Percentiles rank a stretch among this genome's conserved stretches.
Evolutionary conservation across 2,329 filamentous ascomycete genomes (phyloP).

Genomic region (Aspergillus persii): DNA sequence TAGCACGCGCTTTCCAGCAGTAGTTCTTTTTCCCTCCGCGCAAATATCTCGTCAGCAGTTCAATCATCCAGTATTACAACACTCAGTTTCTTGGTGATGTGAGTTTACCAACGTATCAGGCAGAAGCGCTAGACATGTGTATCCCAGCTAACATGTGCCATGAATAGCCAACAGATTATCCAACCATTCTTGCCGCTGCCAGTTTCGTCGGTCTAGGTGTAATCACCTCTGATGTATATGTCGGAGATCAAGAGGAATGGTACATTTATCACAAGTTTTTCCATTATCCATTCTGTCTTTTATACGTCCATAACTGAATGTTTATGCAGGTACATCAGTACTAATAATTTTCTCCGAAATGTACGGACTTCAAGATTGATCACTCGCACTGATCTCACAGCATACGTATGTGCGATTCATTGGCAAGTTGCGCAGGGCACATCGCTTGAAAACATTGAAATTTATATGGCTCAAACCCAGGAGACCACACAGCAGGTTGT

Average conservation of each 20-base stretch:
- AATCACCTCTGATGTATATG: conserved; percentile 22
- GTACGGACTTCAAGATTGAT: conserved; percentile 25
- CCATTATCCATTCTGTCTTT: too few relatives aligned
- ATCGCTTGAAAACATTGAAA: conserved; percentile 69
- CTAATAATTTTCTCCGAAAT: conserved; percentile 20
- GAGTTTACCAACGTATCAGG: too few relatives aligned
- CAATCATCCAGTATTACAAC: conserved; percentile 25
- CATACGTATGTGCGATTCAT: conserved; percentile 55
- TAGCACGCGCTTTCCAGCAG: too few relatives aligned
- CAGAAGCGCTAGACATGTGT: too few relatives aligned
- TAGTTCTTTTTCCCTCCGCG: conserved; percentile 77
- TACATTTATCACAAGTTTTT: conserved; percentile 13
- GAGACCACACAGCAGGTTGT: conserved; percentile 26
- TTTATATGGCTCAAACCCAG: conserved; percentile 59
- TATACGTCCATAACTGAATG: too few relatives aligned
- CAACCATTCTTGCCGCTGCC: conserved; percentile 19
- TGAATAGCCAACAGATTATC: conserved; percentile 1
- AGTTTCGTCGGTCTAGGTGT: conserved; percentile 25
- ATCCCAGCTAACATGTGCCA: too few relatives aligned
- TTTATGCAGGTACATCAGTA: too few relatives aligned
- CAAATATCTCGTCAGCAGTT: conserved; percentile 21
- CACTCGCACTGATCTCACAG: conserved; percentile 2
- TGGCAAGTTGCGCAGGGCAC: conserved; percentile 75
- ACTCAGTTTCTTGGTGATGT: conserved; percentile 20
- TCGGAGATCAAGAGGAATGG: conserved; percentile 13